A percentile compares a stretch with the other conserved stretches of the same genome.
Conservation (phyloP, 495 filamentous ascomycete genomes). For the Recurvomyces mirabilis region DNA sequence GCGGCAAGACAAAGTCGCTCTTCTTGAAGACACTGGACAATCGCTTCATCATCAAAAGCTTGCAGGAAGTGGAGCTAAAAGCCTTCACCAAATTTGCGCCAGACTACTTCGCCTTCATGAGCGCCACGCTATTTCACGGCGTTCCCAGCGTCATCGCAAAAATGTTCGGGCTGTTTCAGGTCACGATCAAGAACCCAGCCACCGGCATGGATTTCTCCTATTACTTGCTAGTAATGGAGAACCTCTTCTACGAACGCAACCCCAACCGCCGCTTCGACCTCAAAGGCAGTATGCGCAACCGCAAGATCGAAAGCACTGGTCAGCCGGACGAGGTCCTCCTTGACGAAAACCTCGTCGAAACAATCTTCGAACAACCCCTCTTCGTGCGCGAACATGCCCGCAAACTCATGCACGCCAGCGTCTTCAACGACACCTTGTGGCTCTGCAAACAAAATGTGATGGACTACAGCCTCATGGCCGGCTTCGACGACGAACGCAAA, state of each 20-base stretch:
- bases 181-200: conserved; percentile 86
- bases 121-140: conserved; percentile 89
- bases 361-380: conserved; percentile 92
- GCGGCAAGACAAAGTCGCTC: conserved; percentile 95
- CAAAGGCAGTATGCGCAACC: conserved; percentile 96
- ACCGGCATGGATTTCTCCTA: conserved; percentile 92
- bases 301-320: conserved; percentile 87
- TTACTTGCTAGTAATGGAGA: conserved; percentile 93
- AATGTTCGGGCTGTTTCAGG: conserved; percentile 97
- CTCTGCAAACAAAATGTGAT: conserved; percentile 87
- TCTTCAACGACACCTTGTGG: conserved; percentile 96
- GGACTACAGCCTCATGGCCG: conserved; percentile 98
- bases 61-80: conserved; percentile 80
- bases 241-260: conserved; percentile 91
- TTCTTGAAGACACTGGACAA: conserved; percentile 96
- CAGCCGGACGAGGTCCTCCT: conserved; percentile 92
- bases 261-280: conserved; percentile 83
- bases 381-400: conserved; percentile 91
- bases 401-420: conserved; percentile 66
- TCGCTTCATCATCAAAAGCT: conserved; percentile 79
- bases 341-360: conserved; percentile 99
- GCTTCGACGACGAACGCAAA: conserved; percentile 77
- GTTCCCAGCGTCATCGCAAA: conserved; percentile 95
- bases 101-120: conserved; percentile 95
- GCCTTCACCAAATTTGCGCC: conserved; percentile 92